Evolutionary conservation across 257 asterid genomes (phyloP).

Genomic region (Jacaranda copaia): DNA sequence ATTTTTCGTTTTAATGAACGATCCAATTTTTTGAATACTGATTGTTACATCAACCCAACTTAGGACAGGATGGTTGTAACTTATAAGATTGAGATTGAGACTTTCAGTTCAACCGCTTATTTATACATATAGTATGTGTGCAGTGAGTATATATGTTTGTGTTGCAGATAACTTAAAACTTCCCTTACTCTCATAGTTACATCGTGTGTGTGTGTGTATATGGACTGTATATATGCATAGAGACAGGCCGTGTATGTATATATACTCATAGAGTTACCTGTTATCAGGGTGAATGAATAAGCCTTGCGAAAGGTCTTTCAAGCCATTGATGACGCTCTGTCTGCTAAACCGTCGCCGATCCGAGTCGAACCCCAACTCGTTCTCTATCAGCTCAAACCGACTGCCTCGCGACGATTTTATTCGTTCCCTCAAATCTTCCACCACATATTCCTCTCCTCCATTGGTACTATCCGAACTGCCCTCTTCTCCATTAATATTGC

Average conservation of each 20-base stretch:
- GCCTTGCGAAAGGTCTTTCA: slow-evolving; percentile 64
- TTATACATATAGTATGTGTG: too few species aligned
- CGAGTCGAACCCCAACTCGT: slow-evolving; percentile 53
- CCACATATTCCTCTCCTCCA: slow-evolving; percentile 54
- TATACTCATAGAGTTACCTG: slow-evolving; percentile 45
- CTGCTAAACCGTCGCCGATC: slow-evolving; percentile 58
- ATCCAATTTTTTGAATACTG: too few species aligned
- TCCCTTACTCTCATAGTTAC: too few species aligned
- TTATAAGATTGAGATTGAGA: too few species aligned
- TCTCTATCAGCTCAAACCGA: slow-evolving; percentile 49
- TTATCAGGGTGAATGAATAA: slow-evolving; percentile 65
- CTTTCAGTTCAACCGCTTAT: too few species aligned
- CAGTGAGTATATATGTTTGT: too few species aligned
- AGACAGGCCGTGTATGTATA: neutral
- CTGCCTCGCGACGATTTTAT: slow-evolving; percentile 49
- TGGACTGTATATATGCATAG: neutral
- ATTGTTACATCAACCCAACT: too few species aligned
- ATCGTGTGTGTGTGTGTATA: neutral
- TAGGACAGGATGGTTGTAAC: too few species aligned
- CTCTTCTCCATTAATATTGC: slow-evolving; percentile 21
- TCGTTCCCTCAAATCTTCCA: slow-evolving; percentile 59
- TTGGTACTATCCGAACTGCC: neutral
- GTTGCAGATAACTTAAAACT: too few species aligned
- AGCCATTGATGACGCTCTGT: slow-evolving; percentile 58
- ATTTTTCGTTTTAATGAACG: too few species aligned